These are phyloP conservation scores for Amanita inopinata DNA, from an alignment of 768 basidiomycete species.

Conservation along the genomic window DNA sequence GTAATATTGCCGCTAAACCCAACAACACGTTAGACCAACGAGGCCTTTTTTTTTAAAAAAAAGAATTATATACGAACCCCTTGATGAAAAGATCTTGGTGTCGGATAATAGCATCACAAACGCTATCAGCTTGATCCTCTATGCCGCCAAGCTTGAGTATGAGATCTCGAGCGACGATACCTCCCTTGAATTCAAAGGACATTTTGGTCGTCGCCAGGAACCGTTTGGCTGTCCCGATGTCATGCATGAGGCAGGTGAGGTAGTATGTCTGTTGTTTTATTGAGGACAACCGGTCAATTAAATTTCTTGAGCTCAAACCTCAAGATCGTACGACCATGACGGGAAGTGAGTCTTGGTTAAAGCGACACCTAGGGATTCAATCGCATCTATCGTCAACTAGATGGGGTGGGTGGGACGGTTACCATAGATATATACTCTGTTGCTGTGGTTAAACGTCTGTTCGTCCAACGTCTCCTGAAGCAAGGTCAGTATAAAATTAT, in stretches of 20 bases:
- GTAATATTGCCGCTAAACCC: constrained; percentile 37
- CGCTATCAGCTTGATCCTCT: constrained; percentile 41
- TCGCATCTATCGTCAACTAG: neutral
- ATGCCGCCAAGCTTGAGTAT: constrained; percentile 31
- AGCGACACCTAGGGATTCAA: constrained; percentile 28
- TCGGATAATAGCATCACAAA: constrained; percentile 40
- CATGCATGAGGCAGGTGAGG: constrained; percentile 41
- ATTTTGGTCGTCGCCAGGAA: constrained; percentile 44
- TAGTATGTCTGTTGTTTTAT: constrained; percentile 33
- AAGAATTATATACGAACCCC: constrained; percentile 21
- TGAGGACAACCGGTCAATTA: neutral
- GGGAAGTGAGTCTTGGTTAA: constrained; percentile 38
- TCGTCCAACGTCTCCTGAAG: constrained; percentile 31
- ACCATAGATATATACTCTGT: constrained; percentile 44
- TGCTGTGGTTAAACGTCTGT: constrained; percentile 38
- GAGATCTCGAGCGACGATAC: constrained; percentile 39
- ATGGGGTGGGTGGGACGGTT: constrained; percentile 6
- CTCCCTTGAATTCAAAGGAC: constrained; percentile 49
- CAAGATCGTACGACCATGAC: constrained; percentile 31
- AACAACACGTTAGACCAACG: constrained; percentile 1
- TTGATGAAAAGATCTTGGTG: constrained; percentile 40
- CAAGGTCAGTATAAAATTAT: neutral
- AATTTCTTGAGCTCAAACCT: constrained; percentile 12
- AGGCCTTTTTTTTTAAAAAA: too few relatives aligned
- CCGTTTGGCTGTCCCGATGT: constrained; percentile 39